These are phyloP conservation scores for Atkinsonella hypoxylon DNA, from an alignment of 2,329 filamentous ascomycete genomes.

Conservation along the genomic window DNA sequence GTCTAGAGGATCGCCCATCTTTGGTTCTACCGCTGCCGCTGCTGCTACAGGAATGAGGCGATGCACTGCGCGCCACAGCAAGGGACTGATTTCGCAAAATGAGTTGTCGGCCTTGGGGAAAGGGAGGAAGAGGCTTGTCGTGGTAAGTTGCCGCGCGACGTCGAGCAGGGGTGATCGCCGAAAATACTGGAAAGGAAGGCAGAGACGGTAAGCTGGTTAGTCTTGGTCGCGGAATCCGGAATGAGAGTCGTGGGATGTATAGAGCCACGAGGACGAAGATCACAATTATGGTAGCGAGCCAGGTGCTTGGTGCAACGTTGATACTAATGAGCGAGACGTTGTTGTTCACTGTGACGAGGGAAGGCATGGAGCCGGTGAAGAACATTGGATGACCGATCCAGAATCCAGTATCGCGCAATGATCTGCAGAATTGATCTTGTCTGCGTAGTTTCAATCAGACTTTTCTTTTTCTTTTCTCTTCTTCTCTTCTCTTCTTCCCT, in stretches of 20 bases:
- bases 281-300: conserved; percentile 38
- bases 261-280: conserved; percentile 38
- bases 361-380: conserved; percentile 36
- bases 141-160: conserved; percentile 7
- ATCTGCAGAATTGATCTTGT: background rate
- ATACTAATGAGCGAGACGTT: conserved; percentile 49
- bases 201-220: conserved; percentile 19
- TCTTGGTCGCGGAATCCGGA: conserved; percentile 21
- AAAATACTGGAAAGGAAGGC: conserved; percentile 1
- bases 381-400: background rate
- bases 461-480: background rate
- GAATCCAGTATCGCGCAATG: background rate
- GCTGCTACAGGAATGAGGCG: conserved; percentile 4
- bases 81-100: conserved; percentile 22
- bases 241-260: conserved; percentile 28
- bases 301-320: conserved; percentile 45
- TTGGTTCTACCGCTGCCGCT: conserved; percentile 6
- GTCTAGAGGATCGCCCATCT: conserved; percentile 25
- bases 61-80: conserved; percentile 10
- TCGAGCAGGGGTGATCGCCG: conserved; percentile 3
- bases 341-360: conserved; percentile 48
- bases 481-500: background rate
- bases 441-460: background rate
- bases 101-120: conserved; percentile 15
- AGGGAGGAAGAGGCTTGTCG: conserved; percentile 18